phyloP scores from a whole-genome alignment of 2,329 filamentous ascomycete species.

The Dothiorella sarmentorum region DNA sequence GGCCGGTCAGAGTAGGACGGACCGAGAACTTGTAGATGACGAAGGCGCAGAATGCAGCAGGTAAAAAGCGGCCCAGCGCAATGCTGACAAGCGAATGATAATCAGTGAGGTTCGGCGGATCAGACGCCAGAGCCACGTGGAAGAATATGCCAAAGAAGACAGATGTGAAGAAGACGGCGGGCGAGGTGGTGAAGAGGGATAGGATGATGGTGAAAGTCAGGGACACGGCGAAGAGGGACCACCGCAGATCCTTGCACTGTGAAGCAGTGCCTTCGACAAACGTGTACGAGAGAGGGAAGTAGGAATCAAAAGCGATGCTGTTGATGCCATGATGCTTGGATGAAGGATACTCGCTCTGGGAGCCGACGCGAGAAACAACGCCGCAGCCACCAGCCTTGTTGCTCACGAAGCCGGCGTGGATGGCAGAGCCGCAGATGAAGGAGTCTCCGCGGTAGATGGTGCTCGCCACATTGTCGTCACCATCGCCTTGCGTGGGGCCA shows the following conservation, averaged over 20 bases:
- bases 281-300: slow-evolving; percentile 82
- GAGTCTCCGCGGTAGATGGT: slow-evolving; percentile 83
- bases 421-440: slow-evolving; percentile 79
- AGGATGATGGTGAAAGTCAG: slow-evolving; percentile 73
- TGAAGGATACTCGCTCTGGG: slow-evolving; percentile 59
- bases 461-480: slow-evolving; percentile 37
- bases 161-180: slow-evolving; percentile 79
- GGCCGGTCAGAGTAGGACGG: slow-evolving; percentile 63
- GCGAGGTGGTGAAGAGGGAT: slow-evolving; percentile 76
- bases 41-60: slow-evolving; percentile 81
- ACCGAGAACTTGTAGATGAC: slow-evolving; percentile 85
- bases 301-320: slow-evolving; percentile 77
- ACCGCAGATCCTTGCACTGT: slow-evolving; percentile 72
- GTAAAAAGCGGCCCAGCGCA: slow-evolving; percentile 76
- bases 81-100: slow-evolving; percentile 72
- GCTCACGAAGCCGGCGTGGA: slow-evolving; percentile 76
- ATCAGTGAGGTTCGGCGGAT: slow-evolving; percentile 68
- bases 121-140: slow-evolving; percentile 85
- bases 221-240: slow-evolving; percentile 79
- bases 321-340: slow-evolving; percentile 69
- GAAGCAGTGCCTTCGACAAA: slow-evolving; percentile 67
- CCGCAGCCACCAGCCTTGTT: slow-evolving; percentile 75
- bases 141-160: slow-evolving; percentile 80
- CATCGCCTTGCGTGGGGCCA: slow-evolving; percentile 42
- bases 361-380: slow-evolving; percentile 70